These are phyloP conservation scores for Plicaturopsis crispa DNA, from an alignment of 768 basidiomycete genomes.

Conservation along the genomic window DNA sequence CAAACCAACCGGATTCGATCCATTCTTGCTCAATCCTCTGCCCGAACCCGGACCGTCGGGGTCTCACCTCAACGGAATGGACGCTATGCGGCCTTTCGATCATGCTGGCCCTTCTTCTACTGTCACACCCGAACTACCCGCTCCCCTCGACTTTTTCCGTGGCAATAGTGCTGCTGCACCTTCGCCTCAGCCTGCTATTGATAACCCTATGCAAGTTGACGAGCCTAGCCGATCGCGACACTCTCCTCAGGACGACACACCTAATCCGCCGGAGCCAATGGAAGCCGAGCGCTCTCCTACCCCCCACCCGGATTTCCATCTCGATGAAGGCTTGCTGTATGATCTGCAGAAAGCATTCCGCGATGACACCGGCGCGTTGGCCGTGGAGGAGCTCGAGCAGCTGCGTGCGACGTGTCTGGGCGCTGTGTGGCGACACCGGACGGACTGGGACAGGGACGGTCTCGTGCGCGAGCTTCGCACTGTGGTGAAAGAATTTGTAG, in stretches of 20 bases:
- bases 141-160: too few species aligned
- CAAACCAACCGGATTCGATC: slow-evolving; percentile 38
- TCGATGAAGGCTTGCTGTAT: slow-evolving; percentile 43
- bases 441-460: slow-evolving; percentile 75
- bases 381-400: slow-evolving; percentile 89
- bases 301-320: slow-evolving; percentile 70
- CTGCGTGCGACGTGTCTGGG: slow-evolving; percentile 79
- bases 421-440: slow-evolving; percentile 73
- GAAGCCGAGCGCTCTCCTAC: slow-evolving; percentile 57
- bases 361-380: slow-evolving; percentile 50
- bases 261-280: too few species aligned
- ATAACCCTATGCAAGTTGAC: slow-evolving; percentile 1
- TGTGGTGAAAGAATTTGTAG: slow-evolving; percentile 56
- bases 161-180: too few species aligned
- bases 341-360: slow-evolving; percentile 43
- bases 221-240: slow-evolving; percentile 4
- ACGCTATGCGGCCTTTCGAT: slow-evolving; percentile 1
- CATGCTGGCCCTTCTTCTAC: too few species aligned
- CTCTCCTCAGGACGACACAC: too few species aligned
- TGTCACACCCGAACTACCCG: too few species aligned
- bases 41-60: slow-evolving; percentile 16
- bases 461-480: slow-evolving; percentile 53
- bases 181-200: too few species aligned
- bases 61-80: slow-evolving; percentile 15
- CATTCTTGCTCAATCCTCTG: slow-evolving; percentile 46